Base-by-base conservation (phyloP, 2,329 filamentous ascomycete genomes). In the Aspergillus bombycis region DNA sequence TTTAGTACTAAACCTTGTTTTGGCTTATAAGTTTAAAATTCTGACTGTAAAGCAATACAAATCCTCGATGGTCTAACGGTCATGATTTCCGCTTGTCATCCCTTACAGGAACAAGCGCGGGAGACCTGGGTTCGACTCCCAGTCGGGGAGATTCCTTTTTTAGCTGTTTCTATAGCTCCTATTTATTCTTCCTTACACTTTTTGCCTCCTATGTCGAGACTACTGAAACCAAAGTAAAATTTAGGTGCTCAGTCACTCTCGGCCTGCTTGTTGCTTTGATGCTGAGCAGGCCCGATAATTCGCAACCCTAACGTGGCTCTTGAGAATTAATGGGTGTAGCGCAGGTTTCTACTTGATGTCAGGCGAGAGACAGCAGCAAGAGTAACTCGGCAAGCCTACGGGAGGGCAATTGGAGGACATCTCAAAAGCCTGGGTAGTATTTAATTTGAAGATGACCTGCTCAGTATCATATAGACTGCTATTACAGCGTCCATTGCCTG, bases 61-160 rank as follows among this genome's bases (percentile, higher is more conserved):
- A 7, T 81, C 67, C 62, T 64, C 62, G 57, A 62, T 65, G 57
- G 62, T 64, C 62, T 64, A 64, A 64, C 62, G 62, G 62, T 61
- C 58, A 64, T 64, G 62, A 64, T 64, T 64, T 64, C 62, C 62
- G 62, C 62, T 64, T 64, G 62, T 64, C 62, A 64, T 56, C 48
- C 45, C 30, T n/a, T 14, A 14, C 32, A 61, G 28, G 61, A 63
- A 63, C 61, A 38, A 63, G 61, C 61, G 61, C 61, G 61, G 61
- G 61, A 63, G 61, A 63, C 61, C 61, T 56, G 61, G 61, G 61
- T 63, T 63, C 61, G 61, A 62, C 61, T 62, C 61, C 61, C 61
- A 54, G 61, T 62, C 61, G 61, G 61, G 61, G 61, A 62, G 61
- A 55, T 45, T 21, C 58, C n/a, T 59, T 55, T 48, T 48, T 45